Evolutionary conservation across 2,329 filamentous ascomycete species (phyloP).

Genomic region (Basipetospora sp.): DNA sequence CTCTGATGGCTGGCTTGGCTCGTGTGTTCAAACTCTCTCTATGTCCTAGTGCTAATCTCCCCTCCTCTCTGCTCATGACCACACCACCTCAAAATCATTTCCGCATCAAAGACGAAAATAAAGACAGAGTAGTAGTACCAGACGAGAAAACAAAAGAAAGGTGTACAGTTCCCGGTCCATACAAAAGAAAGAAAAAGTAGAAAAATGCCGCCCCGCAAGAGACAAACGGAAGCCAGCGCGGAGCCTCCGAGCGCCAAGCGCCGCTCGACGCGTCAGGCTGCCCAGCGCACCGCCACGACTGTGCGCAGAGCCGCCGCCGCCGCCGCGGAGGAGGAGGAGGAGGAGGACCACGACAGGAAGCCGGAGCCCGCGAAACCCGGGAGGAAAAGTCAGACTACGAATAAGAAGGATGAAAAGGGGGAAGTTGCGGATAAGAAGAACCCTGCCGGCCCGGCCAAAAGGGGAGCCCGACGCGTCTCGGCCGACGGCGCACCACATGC

Average conservation of each 20-base stretch:
- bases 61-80: too few relatives aligned
- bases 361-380: neutral
- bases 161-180: too few relatives aligned
- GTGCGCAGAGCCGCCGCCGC: neutral
- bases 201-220: constrained; percentile 3
- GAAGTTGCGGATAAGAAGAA: neutral
- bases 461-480: neutral
- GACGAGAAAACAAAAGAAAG: too few relatives aligned
- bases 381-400: neutral
- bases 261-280: constrained; percentile 5
- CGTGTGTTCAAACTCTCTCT: too few relatives aligned
- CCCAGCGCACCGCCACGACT: neutral
- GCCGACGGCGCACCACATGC: neutral
- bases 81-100: too few relatives aligned
- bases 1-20: too few relatives aligned
- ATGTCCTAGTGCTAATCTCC: too few relatives aligned
- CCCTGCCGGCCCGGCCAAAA: neutral
- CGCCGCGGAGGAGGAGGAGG: neutral
- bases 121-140: too few relatives aligned
- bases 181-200: too few relatives aligned
- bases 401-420: neutral
- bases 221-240: neutral
- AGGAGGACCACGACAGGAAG: neutral
- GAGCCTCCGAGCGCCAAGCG: constrained; percentile 4
- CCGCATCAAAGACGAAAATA: too few relatives aligned